phyloP scores from a whole-genome alignment of 495 filamentous ascomycete genomes.

The Staphylotrichum tortipilum region DNA sequence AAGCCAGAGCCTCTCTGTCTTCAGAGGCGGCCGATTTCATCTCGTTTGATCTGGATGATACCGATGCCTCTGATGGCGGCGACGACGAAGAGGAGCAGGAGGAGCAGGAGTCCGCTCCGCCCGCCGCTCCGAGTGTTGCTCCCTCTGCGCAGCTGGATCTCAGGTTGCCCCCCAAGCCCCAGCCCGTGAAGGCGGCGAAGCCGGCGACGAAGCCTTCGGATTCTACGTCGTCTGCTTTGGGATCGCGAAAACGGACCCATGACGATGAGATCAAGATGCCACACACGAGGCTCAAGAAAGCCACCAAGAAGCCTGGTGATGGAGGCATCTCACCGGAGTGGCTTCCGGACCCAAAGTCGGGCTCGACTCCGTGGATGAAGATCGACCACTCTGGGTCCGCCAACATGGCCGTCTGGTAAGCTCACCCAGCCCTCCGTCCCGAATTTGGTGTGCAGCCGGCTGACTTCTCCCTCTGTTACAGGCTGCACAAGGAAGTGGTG shows the following conservation, averaged over 20 bases:
- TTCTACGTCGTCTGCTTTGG: constrained; percentile 13
- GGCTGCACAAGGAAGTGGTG: constrained; percentile 79
- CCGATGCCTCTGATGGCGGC: constrained; percentile 22
- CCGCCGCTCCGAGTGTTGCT: background rate
- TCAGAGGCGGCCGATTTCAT: constrained; percentile 69
- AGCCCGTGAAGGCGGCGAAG: background rate
- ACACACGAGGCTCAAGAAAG: constrained; percentile 37
- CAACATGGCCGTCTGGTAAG: constrained; percentile 45
- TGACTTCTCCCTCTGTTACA: constrained; percentile 20
- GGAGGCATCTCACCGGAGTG: constrained; percentile 52
- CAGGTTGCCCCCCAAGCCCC: constrained; percentile 1
- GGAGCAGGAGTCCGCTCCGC: background rate
- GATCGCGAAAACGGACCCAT: constrained; percentile 56
- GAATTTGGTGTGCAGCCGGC: background rate
- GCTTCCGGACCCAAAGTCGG: constrained; percentile 32
- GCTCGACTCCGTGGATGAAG: constrained; percentile 53
- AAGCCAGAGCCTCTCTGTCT: constrained; percentile 46
- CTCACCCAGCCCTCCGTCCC: background rate
- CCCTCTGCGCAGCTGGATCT: background rate
- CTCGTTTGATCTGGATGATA: constrained; percentile 59
- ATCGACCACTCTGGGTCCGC: constrained; percentile 41
- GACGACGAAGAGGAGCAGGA: no score
- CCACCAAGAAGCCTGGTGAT: constrained; percentile 30
- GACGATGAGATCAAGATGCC: constrained; percentile 56
- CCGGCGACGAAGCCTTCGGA: constrained; percentile 2